Base-by-base conservation (phyloP, 208 protist genomes). In the Phytomonas francai region DNA sequence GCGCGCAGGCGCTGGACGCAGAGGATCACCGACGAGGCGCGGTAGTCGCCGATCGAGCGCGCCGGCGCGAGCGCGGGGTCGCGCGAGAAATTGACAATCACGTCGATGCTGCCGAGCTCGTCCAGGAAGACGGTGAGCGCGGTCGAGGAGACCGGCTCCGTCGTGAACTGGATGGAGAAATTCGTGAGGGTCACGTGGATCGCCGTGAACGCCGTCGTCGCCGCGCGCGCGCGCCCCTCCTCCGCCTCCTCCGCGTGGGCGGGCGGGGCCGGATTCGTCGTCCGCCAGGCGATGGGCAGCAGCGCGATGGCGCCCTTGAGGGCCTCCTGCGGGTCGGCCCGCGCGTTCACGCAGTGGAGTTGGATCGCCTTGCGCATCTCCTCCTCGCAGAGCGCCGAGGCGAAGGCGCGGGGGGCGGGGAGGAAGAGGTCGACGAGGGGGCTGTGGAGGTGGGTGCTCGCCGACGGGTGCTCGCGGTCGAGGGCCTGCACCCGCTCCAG, bases 121-220 rank as follows among this genome's bases (percentile, higher is more conserved):
- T 85, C 87, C 19, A 93, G 72, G 61, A 87, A 90, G 1, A 92
- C 51, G 5, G 85, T 84, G 39, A 95, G 79, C 62, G 58, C 70
- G 11, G 88, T 89, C 27, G 84, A 86, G 0, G 85, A 68, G 1
- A 79, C 69, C 12, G 89, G 87, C 59, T 92, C 84, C 59, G 83
- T 87, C 22, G 76, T 87, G 42, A 95, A 74, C 11, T 86, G 72
- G 9, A 95, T 63, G 7, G 81, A 77, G 45, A 92, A 80, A 49
- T 84, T 70, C 27, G 68, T 85, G 7, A 95, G 59, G 30, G 67
- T 85, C 4, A 95, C 61, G 39, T 92, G 87, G 31, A 95, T 58
- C 28, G 78, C 75, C 2, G 70, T 32, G 33, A 86, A 62, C 4
- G 75, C n/a, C 32, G 58, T 71, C 34, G 22, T 27, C 28, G 5